Evolutionary conservation across 2,329 filamentous ascomycete species (phyloP).

Genomic region (Mycosphaerella sp.): DNA sequence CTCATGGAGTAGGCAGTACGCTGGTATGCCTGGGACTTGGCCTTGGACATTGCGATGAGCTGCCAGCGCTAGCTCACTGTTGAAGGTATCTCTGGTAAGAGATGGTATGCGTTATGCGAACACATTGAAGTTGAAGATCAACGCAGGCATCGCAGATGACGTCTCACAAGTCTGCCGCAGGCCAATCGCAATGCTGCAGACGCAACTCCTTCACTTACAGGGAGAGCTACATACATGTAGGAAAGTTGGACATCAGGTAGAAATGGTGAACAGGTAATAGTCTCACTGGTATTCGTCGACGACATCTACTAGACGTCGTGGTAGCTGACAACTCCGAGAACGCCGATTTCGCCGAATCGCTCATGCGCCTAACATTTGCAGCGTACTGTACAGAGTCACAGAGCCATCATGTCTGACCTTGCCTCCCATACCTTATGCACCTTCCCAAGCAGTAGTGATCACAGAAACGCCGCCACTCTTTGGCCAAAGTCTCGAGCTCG

Average conservation of each 20-base stretch:
- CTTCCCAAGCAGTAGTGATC: conserved; percentile 3
- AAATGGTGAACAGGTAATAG: too few relatives aligned
- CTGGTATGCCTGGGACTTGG: conserved; percentile 31
- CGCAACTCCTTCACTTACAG: neutral
- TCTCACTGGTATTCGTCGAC: neutral
- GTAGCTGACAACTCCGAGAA: conserved; percentile 7
- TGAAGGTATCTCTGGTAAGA: neutral
- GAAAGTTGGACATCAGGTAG: too few relatives aligned
- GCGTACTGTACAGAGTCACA: conserved; percentile 8
- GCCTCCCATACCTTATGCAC: conserved; percentile 8
- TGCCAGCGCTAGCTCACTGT: conserved; percentile 3
- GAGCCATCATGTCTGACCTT: conserved; percentile 5
- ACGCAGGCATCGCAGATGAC: conserved; percentile 3
- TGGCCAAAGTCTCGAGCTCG: neutral
- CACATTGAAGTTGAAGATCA: conserved; percentile 1
- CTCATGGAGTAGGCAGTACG: conserved; percentile 15
- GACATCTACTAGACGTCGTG: conserved; percentile 1
- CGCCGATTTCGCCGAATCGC: conserved; percentile 13
- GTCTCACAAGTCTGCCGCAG: neutral
- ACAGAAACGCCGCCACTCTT: neutral
- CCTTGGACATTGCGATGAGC: conserved; percentile 31
- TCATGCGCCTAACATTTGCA: conserved; percentile 12
- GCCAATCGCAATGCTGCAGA: neutral
- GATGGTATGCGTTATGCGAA: neutral
- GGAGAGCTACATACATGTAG: neutral